These are phyloP conservation scores for Pezicula radicicola DNA, from an alignment of 2,329 filamentous ascomycete genomes.

Conservation along the genomic window DNA sequence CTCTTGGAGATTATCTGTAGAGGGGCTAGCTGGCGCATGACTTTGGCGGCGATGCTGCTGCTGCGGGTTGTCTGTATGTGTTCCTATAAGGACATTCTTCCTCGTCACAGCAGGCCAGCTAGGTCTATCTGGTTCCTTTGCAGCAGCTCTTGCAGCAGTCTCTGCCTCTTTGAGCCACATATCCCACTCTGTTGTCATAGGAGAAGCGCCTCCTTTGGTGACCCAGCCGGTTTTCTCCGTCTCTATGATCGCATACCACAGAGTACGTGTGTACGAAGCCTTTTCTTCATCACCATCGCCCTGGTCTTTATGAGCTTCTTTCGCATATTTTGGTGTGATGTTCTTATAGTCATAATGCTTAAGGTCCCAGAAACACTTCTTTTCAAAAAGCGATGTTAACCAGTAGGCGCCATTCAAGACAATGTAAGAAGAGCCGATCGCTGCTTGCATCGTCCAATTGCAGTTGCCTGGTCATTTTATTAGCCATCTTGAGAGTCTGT, in stretches of 20 bases:
- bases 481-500: not conserved
- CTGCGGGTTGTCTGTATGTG: too few relatives aligned
- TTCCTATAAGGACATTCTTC: constrained; percentile 45
- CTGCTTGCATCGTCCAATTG: constrained; percentile 56
- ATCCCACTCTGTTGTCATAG: constrained; percentile 49
- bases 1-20: too few relatives aligned
- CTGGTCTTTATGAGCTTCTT: constrained; percentile 30
- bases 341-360: constrained; percentile 43
- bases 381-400: constrained; percentile 33
- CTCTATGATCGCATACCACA: constrained; percentile 58
- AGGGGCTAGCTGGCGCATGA: too few relatives aligned
- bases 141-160: constrained; percentile 28
- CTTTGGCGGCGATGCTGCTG: too few relatives aligned
- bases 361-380: constrained; percentile 54
- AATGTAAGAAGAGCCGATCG: constrained; percentile 56
- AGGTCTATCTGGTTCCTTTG: too few relatives aligned
- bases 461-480: constrained; percentile 39
- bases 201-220: constrained; percentile 46
- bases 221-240: constrained; percentile 53
- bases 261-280: constrained; percentile 50
- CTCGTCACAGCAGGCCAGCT: constrained; percentile 44
- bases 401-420: constrained; percentile 59
- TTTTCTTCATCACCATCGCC: constrained; percentile 34
- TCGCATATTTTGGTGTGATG: constrained; percentile 37
- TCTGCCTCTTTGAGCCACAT: constrained; percentile 50